Evolutionary conservation across 257 asterid genomes (phyloP).

Genomic region (Parsonsia alboflavescens): DNA sequence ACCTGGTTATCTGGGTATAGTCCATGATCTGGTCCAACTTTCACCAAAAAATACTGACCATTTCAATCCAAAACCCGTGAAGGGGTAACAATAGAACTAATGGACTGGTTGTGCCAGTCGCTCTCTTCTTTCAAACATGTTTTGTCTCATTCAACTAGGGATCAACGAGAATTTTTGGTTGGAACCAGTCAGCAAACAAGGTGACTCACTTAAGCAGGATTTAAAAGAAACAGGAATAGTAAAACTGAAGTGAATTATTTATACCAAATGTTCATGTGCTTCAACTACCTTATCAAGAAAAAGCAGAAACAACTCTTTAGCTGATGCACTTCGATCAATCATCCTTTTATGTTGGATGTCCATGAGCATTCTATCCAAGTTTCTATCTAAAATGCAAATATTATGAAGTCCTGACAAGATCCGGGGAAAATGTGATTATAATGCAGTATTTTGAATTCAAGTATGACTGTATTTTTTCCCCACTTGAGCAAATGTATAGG

Average conservation of each 20-base stretch:
- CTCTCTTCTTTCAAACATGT: not conserved
- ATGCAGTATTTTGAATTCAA: not conserved
- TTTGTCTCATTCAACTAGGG: not conserved
- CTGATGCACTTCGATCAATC: not conserved
- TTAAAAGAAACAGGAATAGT: not conserved
- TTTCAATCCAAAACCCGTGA: not conserved
- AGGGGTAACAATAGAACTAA: not conserved
- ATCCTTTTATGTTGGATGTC: not conserved
- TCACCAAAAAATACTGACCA: not conserved
- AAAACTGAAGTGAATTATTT: not conserved
- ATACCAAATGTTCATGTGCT: not conserved
- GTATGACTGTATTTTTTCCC: not conserved
- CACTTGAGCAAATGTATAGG: not conserved
- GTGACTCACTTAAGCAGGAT: not conserved
- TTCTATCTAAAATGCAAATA: not conserved
- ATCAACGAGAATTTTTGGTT: not conserved
- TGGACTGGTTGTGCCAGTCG: not conserved
- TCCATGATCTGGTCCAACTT: not conserved
- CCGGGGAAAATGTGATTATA: not conserved
- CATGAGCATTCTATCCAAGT: not conserved
- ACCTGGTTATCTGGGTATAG: not conserved
- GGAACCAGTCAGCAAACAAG: not conserved
- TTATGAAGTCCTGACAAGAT: not conserved
- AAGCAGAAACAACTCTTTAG: not conserved
- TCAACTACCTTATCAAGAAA: not conserved